Evolutionary conservation across 2,329 filamentous ascomycete species (phyloP).

Genomic region (Phyllosticta citriasiana): DNA sequence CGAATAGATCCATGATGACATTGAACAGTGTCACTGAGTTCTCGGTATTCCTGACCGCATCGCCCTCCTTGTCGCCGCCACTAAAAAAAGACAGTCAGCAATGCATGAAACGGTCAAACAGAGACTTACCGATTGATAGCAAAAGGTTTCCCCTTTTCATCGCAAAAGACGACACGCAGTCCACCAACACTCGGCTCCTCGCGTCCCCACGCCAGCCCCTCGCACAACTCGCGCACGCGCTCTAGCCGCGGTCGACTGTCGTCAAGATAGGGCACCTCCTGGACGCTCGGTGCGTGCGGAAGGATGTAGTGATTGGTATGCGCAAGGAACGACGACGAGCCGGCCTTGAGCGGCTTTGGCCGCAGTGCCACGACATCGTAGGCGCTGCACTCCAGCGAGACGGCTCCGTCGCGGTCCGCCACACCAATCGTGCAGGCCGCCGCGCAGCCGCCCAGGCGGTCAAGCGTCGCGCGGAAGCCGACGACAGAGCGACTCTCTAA

Average conservation of each 20-base stretch:
- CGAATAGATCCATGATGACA: slow-evolving; percentile 28
- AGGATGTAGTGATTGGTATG: slow-evolving; percentile 36
- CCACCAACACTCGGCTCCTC: slow-evolving; percentile 18
- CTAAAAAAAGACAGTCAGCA: not conserved
- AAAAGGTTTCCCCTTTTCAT: slow-evolving; percentile 9
- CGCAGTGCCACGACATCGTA: slow-evolving; percentile 10
- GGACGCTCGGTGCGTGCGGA: slow-evolving; percentile 26
- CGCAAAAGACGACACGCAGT: slow-evolving; percentile 16
- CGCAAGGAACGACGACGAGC: slow-evolving; percentile 10
- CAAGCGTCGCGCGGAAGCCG: slow-evolving; percentile 37
- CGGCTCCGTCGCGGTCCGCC: slow-evolving; percentile 33
- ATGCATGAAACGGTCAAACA: not conserved
- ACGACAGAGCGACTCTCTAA: slow-evolving; percentile 42
- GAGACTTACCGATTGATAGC: slow-evolving; percentile 23
- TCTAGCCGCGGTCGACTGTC: slow-evolving; percentile 29
- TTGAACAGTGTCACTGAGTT: slow-evolving; percentile 19
- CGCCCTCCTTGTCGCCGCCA: not conserved
- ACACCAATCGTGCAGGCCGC: slow-evolving; percentile 45
- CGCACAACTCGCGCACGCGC: slow-evolving; percentile 27
- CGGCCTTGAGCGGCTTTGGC: slow-evolving; percentile 24
- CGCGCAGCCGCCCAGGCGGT: slow-evolving; percentile 38
- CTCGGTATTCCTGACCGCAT: not conserved
- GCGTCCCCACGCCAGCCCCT: slow-evolving; percentile 13
- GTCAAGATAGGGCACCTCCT: slow-evolving; percentile 33
- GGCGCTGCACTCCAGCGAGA: slow-evolving; percentile 39